Percentiles rank a stretch among this genome's conserved stretches.
Evolutionary conservation across 1,284 basidiomycete genomes (phyloP).

Genomic region (Entoloma clypeatum): DNA sequence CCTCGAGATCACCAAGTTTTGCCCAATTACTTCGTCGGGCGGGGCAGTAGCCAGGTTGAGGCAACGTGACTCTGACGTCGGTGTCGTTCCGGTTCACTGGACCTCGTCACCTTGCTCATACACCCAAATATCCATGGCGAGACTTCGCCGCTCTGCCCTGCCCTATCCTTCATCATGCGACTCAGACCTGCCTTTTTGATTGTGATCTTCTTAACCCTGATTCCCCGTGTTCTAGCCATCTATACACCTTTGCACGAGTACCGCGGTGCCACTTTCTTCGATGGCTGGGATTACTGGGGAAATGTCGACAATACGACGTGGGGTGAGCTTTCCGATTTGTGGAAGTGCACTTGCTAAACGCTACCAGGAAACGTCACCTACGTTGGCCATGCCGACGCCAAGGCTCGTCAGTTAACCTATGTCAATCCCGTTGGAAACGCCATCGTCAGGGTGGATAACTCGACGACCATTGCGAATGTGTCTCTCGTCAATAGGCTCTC

Average conservation of each 20-base stretch:
- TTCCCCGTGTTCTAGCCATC: constrained; percentile 17
- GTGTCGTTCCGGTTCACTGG: too few relatives aligned
- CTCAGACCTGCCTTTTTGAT: constrained; percentile 2
- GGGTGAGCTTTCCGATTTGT: constrained; percentile 38
- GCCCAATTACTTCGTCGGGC: too few relatives aligned
- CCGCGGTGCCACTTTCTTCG: constrained; percentile 52
- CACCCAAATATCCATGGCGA: constrained; percentile 5
- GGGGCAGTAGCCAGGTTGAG: too few relatives aligned
- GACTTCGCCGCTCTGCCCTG: neutral
- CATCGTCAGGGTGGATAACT: constrained; percentile 59
- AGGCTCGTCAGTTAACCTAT: constrained; percentile 45
- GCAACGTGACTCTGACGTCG: too few relatives aligned
- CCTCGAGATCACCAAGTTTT: too few relatives aligned
- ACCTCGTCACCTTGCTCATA: too few relatives aligned
- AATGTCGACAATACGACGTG: constrained; percentile 59
- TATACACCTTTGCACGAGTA: constrained; percentile 49
- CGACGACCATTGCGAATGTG: constrained; percentile 41
- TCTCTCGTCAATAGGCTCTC: constrained; percentile 50
- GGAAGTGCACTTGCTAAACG: neutral
- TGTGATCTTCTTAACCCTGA: constrained; percentile 1
- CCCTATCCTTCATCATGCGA: constrained; percentile 8
- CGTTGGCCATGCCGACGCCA: constrained; percentile 42
- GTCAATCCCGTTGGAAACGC: constrained; percentile 52
- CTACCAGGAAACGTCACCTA: constrained; percentile 49
- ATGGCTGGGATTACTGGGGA: constrained; percentile 57